These are phyloP conservation scores for Epichloe typhina DNA, from an alignment of 2,329 filamentous ascomycete species.

Conservation along the genomic window DNA sequence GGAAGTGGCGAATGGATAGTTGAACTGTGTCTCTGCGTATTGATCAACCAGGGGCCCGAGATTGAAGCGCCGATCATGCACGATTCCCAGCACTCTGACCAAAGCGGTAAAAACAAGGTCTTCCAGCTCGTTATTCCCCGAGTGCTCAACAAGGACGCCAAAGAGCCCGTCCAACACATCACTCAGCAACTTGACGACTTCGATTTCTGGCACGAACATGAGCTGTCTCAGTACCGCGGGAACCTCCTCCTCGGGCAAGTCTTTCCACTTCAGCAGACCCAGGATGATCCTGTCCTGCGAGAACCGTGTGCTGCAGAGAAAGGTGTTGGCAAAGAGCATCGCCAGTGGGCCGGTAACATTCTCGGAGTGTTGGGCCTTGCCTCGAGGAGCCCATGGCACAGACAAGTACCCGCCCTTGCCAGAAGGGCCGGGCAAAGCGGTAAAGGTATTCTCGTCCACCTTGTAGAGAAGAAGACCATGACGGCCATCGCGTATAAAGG, in stretches of 20 bases:
- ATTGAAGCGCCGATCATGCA: conserved; percentile 89
- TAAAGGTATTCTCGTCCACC: conserved; percentile 81
- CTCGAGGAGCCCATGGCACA: conserved; percentile 63
- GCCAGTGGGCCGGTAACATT: conserved; percentile 72
- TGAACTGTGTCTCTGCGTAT: conserved; percentile 79
- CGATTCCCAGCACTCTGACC: conserved; percentile 81
- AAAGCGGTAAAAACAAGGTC: conserved; percentile 85
- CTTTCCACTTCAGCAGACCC: conserved; percentile 76
- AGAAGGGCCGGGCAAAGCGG: conserved; percentile 41
- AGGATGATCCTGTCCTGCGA: conserved; percentile 84
- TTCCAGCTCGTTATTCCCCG: conserved; percentile 85
- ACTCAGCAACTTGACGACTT: conserved; percentile 85
- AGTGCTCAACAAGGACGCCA: conserved; percentile 77
- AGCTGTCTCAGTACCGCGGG: conserved; percentile 66
- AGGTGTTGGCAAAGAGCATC: conserved; percentile 66
- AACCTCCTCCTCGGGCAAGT: conserved; percentile 58
- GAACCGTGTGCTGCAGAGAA: conserved; percentile 86
- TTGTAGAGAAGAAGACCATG: conserved; percentile 77
- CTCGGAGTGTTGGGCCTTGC: conserved; percentile 52
- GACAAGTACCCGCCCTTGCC: conserved; percentile 81
- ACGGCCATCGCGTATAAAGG: conserved; percentile 75
- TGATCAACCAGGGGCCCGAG: conserved; percentile 80
- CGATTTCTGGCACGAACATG: conserved; percentile 90
- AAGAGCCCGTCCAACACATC: conserved; percentile 89
- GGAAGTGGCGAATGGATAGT: conserved; percentile 83